Evolutionary conservation across 306 rosid genomes (phyloP), one percentile per base, ranked within the genome.

Genomic region (Ormosia emarginata): DNA sequence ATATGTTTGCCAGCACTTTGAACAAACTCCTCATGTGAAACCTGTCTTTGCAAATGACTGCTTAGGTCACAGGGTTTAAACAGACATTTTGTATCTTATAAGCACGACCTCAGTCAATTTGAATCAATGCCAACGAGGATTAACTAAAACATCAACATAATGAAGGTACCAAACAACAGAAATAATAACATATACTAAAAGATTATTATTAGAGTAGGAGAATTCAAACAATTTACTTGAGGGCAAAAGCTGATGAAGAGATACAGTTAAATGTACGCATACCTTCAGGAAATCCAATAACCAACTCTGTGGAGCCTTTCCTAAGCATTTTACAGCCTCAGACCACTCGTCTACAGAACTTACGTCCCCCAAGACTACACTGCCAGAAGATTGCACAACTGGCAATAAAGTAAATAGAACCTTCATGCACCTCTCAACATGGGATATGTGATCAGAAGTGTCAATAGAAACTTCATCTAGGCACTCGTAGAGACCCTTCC

Each of bases 401-500:
- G 94, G 99, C 86, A 95, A 89, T 85, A 89, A 85, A 39, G 91
- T 83, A 87, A 93, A 93, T 33, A 95, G 91, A 84, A 87, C 87
- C 84, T 89, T 94, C 97, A 93, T 86, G 85, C 95, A 89, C 76
- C 84, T 90, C 89, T 92, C 97, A 74, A 89, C 77, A 69, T 80
- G 88, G 73, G 86, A 85, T 79, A 88, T 84, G 89, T 86, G 77
- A 79, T 82, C 90, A 40, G 89, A 83, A 58, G 92, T 85, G 75
- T 88, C 90, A 17, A 88, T 75, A 37, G 95, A 88, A 77, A 87
- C 97, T 58, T 89, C 97, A 59, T 92, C 90, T 49, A 95, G 85
- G 85, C 94, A 91, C 78, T 86, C 85, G 74, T 46, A 81, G 71
- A 95, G 90, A 80, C 98, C 99, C 86, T 95, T 95, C 99, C 99